Conservation (phyloP, 768 basidiomycete genomes). For the Pleurotus cornucopiae region DNA sequence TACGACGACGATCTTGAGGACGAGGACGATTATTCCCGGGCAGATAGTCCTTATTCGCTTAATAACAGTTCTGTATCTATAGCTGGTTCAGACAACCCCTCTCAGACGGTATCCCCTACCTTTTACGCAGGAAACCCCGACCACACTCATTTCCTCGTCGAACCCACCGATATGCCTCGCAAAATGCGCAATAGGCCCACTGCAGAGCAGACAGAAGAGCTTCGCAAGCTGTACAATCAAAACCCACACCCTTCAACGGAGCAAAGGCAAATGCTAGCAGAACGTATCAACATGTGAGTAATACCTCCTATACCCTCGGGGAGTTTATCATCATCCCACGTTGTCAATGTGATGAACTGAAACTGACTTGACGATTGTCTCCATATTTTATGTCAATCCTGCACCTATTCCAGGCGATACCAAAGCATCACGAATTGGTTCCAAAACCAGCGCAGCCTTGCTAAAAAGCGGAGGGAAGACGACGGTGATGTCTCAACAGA, state of each 20-base stretch:
- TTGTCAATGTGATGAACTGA: slow-evolving; percentile 7
- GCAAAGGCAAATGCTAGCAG: slow-evolving; percentile 59
- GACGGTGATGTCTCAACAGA: slow-evolving; percentile 29
- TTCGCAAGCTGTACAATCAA: slow-evolving; percentile 57
- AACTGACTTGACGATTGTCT: slow-evolving; percentile 21
- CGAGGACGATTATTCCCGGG: slow-evolving; percentile 34
- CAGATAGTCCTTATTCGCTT: slow-evolving; percentile 27
- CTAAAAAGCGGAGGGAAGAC: slow-evolving; percentile 68
- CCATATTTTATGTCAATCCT: slow-evolving; percentile 23
- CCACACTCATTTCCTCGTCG: slow-evolving; percentile 44
- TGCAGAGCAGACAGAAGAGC: slow-evolving; percentile 62
- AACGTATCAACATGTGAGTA: slow-evolving; percentile 73
- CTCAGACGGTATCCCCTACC: slow-evolving; percentile 19
- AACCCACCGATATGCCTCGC: slow-evolving; percentile 46
- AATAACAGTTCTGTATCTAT: slow-evolving; percentile 21
- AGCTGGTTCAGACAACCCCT: slow-evolving; percentile 22
- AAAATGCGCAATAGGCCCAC: slow-evolving; percentile 64
- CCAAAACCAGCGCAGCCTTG: slow-evolving; percentile 78
- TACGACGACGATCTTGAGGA: slow-evolving; percentile 44
- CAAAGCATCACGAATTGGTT: slow-evolving; percentile 86
- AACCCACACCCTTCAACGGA: slow-evolving; percentile 69
- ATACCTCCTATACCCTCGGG: slow-evolving; percentile 20
- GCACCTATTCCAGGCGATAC: slow-evolving; percentile 52
- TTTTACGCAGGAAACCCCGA: slow-evolving; percentile 48
- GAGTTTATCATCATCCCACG: slow-evolving; percentile 6